Evolutionary conservation across 768 basidiomycete species (phyloP).

Genomic region (Pilatotrama ljubarskyi): DNA sequence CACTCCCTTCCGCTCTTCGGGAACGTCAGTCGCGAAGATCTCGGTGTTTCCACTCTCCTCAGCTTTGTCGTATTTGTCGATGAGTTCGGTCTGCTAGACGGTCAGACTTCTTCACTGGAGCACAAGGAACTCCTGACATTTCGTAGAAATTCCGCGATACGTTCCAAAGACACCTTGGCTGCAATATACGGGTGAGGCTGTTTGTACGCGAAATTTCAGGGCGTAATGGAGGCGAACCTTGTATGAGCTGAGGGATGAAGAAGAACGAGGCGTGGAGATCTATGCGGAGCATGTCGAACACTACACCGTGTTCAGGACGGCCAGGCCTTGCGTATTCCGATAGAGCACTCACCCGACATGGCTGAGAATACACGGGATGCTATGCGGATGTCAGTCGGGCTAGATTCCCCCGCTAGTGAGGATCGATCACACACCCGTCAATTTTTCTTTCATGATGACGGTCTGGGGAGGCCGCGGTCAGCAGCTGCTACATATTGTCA

Average conservation of each 20-base stretch:
- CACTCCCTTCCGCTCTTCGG: constrained; percentile 2
- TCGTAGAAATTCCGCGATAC: constrained; percentile 42
- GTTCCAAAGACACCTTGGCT: constrained; percentile 41
- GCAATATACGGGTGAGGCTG: background rate
- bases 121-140: constrained; percentile 17
- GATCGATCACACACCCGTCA: too few relatives aligned
- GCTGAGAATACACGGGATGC: constrained; percentile 21
- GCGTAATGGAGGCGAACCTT: background rate
- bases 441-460: constrained; percentile 37
- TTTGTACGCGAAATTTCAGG: too few relatives aligned
- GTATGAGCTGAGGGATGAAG: constrained; percentile 1
- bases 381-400: constrained; percentile 21
- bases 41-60: background rate
- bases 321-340: too few relatives aligned
- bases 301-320: background rate
- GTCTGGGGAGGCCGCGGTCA: constrained; percentile 23
- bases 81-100: constrained; percentile 19
- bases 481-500: too few relatives aligned
- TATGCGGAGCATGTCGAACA: constrained; percentile 17
- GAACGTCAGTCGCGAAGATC: background rate
- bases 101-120: background rate
- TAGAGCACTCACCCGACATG: constrained; percentile 16
- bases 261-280: background rate
- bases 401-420: too few relatives aligned
- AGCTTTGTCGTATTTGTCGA: constrained; percentile 18